Base-by-base conservation (phyloP, 2,329 filamentous ascomycete species). In the Diaporthe longicolla region DNA sequence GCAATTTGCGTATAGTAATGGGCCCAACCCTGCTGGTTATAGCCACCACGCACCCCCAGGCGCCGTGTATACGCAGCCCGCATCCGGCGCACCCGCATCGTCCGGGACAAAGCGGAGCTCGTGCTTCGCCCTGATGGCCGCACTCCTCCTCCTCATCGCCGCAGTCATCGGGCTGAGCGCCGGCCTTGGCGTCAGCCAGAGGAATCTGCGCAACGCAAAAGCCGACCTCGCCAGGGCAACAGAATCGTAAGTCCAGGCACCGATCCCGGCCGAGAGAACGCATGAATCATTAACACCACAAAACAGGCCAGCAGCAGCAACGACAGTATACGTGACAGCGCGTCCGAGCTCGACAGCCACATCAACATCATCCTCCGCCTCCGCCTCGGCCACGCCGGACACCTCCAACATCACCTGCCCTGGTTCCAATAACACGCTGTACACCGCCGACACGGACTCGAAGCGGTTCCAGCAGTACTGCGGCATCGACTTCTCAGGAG, bases 131-230 rank as follows among this genome's bases (percentile, higher is more conserved):
- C 57, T 78, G 29, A 21, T 79, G n/a, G 72, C 50, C 32, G 69
- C 76, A 7, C 19, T 76, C 5, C 57, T 74, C 26, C 19, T 81
- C n/a, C 74, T 81, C 24, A 70, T 79, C 4, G 52, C 77, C 26
- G 43, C 75, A 40, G 78, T 80, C 58, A 79, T 81, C 45, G 80
- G 80, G 11, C 77, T 81, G n/a, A 74, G 75, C 55, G 79, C 79
- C 21, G 79, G 80, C 15, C 75, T 81, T 5, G 79, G 79, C 21
- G 77, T 80, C 13, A 80, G 78, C 76, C 79, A 80, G 65, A 70
- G 72, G 4, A 77, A 79, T 43, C 70, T 80, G 45, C 73, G 73
- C 70, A 75, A 75, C 35, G 72, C 75, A 9, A 58, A 80, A 58
- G 54, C 69, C 17, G 74, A 79, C 32, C 72, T 80, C n/a, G 73